Conservation (phyloP, 345 rosid species). For the Acer campestre region DNA sequence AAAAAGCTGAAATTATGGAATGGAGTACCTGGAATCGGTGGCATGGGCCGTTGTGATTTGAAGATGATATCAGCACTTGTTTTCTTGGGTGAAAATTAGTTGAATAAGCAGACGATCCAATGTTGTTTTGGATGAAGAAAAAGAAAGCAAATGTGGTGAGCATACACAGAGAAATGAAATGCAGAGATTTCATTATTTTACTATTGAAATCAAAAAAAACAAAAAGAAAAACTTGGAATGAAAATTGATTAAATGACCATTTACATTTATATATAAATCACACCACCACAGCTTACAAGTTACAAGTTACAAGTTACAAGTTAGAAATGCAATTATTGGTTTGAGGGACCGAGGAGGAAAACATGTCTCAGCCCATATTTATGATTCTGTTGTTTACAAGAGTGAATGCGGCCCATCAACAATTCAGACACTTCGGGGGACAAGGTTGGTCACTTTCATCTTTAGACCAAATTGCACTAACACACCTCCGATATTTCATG, state of each 20-base stretch:
- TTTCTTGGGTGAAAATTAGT: not conserved
- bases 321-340: constrained; percentile 18
- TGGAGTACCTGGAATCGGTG: constrained; percentile 22
- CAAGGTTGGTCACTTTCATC: too few relatives aligned
- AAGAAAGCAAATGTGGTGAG: constrained; percentile 19
- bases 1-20: too few relatives aligned
- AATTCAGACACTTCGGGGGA: too few relatives aligned
- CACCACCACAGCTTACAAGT: not conserved
- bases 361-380: constrained; percentile 24
- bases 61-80: constrained; percentile 23
- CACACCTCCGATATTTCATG: not conserved
- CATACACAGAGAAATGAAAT: constrained; percentile 22
- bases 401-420: not conserved
- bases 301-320: too few relatives aligned
- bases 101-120: constrained; percentile 27
- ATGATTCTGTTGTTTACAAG: not conserved
- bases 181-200: constrained; percentile 31
- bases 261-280: constrained; percentile 6
- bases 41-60: constrained; percentile 5
- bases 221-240: not conserved
- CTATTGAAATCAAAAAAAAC: not conserved
- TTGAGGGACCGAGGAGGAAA: constrained; percentile 14
- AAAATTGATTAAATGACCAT: not conserved
- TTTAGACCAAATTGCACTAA: not conserved
- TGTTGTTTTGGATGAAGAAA: constrained; percentile 17